Base-by-base conservation (phyloP, 1,284 basidiomycete genomes). In the Microbotryum violaceum region DNA sequence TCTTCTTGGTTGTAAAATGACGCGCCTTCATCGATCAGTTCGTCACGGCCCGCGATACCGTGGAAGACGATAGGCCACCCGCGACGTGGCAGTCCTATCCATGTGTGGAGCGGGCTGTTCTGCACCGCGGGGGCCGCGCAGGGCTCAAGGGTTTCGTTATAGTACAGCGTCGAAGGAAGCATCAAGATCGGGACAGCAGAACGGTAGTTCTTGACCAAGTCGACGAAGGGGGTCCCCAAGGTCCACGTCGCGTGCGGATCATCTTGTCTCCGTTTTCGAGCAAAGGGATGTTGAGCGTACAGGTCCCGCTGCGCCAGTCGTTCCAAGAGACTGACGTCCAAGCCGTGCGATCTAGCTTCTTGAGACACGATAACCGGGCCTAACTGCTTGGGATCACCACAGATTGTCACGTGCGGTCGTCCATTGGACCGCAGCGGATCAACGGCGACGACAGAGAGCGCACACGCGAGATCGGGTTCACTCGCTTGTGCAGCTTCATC, bases 401-500 rank as follows among this genome's bases (percentile, higher is more conserved):
- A 75, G 0, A 78, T 62, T 2, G 64, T 60, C 8, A 60, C 62
- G n/a, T 71, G 68, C 9, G 58, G 37, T 42, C 37, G 12, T 42
- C 37, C 37, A 42, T 62, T 27, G 57, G 56, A n/a, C 27, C 27
- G 14, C 49, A 57, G 49, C 59, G 55, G 37, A 48, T 63, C 57
- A 0, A 72, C 72, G 3, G 72, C 57, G 2, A 78, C 70, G 9
- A 74, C 73, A 18, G 74, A 66, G n/a, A 78, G 63, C 0, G 76
- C 74, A 14, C 74, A 67, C 2, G 70, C 59, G 0, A 72, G 59
- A 48, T 78, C 77, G 5, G 75, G 72, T 60, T 78, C 77, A 10
- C 71, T 73, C 2, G 72, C 74, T 70, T 78, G 77, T 10, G 67
- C 77, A 0, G 76, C 76, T 66, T 78, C 77, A 61, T 78, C 77